Evolutionary conservation across 768 basidiomycete species (phyloP), one percentile per base, ranked within the genome.

Genomic region (Sporobolomyces pararoseus): DNA sequence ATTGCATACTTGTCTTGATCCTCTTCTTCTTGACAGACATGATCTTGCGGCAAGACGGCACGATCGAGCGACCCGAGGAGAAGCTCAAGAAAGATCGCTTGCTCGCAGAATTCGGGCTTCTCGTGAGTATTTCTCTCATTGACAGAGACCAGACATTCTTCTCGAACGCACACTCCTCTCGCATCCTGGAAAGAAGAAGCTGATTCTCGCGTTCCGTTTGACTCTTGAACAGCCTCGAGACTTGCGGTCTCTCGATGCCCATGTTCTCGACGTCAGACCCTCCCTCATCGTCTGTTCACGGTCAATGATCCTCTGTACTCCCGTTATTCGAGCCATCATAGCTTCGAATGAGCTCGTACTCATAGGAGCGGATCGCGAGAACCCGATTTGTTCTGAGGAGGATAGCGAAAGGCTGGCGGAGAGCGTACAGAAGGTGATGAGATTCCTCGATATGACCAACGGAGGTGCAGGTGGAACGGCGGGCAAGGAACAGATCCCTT

Each of bases 241-340:
- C 29, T 66, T 73, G 12, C 67, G 72, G 23, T 63, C 67, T 7
- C 66, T 73, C 59, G 72, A 73, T 64, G 66, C 66, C 0, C 72
- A 73, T 63, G 55, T 73, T 49, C 66, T 73, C 64, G 72, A 73
- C 61, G 72, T 73, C 31, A 63, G 68, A 5, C 72, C 72, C 3
- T 65, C 66, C 17, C 55, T 73, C 39, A 39, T 73, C 46, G 54
- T 69, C 54, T 65, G 63, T 54, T 21, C 44, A 4, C 13, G 42
- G 0, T 65, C 67, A 9, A 60, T 73, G 53, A 54, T 73, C 55
- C 29, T 73, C 42, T 73, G 72, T 54, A 49, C 67, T 0, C 72
- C 72, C 2, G 52, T 73, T 35, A 29, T 64, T 7, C 63, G 72
- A n/a, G 72, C 72, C 31, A 69, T 73, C 64, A 73, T 73, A 29